A percentile compares a stretch with the other conserved stretches of the same genome.
phyloP scores from a whole-genome alignment of 805 yeast genomes.

The Kodamaea kaohsiungensis region DNA sequence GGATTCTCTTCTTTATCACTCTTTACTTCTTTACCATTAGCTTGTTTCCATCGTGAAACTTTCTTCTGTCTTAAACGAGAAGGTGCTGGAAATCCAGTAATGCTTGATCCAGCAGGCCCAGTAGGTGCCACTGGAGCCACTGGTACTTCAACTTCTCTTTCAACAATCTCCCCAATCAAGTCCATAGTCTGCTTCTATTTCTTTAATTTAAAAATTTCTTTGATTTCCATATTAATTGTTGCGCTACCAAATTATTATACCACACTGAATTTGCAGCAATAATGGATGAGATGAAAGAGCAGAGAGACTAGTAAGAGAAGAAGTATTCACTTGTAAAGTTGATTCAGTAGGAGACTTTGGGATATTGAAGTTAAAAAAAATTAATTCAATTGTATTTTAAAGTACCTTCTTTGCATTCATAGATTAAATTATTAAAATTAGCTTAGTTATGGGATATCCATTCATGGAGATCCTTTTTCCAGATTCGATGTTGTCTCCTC shows the following conservation, averaged over 20 bases:
- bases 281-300: too few relatives aligned
- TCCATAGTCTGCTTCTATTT: slow-evolving; percentile 46
- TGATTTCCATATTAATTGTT: not conserved
- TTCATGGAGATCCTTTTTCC: not conserved
- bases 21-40: slow-evolving; percentile 30
- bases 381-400: too few relatives aligned
- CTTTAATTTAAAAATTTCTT: not conserved
- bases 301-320: too few relatives aligned
- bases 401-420: too few relatives aligned
- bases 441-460: too few relatives aligned
- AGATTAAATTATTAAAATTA: too few relatives aligned
- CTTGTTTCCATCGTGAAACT: slow-evolving; percentile 53
- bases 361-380: too few relatives aligned
- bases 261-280: not conserved
- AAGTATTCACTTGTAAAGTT: too few relatives aligned
- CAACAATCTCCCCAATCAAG: slow-evolving; percentile 71
- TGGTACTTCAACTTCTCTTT: slow-evolving; percentile 48
- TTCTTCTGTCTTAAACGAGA: slow-evolving; percentile 27
- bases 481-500: not conserved
- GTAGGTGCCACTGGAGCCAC: slow-evolving; percentile 29
- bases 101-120: slow-evolving; percentile 21
- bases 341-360: too few relatives aligned
- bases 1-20: slow-evolving; percentile 13
- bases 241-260: not conserved
- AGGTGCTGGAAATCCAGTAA: slow-evolving; percentile 4